Evolutionary conservation across 441 rosid genomes (phyloP), one percentile per base, ranked within the genome.

Genomic region (Croton laevigatus): DNA sequence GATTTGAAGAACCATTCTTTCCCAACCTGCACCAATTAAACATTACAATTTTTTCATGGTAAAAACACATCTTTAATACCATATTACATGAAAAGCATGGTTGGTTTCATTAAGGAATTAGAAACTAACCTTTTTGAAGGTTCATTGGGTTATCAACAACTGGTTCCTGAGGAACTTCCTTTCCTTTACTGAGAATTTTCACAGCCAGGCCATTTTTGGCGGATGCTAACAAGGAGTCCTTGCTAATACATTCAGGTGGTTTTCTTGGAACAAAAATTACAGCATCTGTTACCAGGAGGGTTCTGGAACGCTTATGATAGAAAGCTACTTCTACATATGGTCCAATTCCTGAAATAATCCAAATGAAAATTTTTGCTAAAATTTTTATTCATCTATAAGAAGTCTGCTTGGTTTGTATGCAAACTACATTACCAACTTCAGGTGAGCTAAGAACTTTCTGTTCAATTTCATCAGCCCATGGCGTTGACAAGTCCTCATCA

Each of bases 131-230:
- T 80, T 92, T 94, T 65, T 92, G 97, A 59, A 84, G 94, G 76
- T 76, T 90, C 76, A 65, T 78, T 5, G 71, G 80, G 79, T 83
- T 92, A 82, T 94, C 97, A 59, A 90, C 75, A 60, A 94, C 91
- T 22, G 97, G 96, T 62, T 89, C 99, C 75, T 90, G 80, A 16
- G 90, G 83, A 36, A 94, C 96, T 65, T 90, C 80, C 84, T 84
- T 94, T 20, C 99, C 97, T 81, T 94, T 90, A 76, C 99, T 90
- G 62, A 94, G 92, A 76, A 94, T 70, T 78, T 88, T 94, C 69
- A 94, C 97, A 48, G 98, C 99, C 73, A 94, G 80, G 8, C 99
- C 99, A 53, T 92, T 94, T 79, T 89, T 92, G 1, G 99, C 99
- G 2, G 99, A 92, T 54, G 96, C 97, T 59, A 92, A 68, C 76